These are phyloP conservation scores for Xylaria sp. DNA, from an alignment of 2,329 filamentous ascomycete genomes.

Conservation along the genomic window DNA sequence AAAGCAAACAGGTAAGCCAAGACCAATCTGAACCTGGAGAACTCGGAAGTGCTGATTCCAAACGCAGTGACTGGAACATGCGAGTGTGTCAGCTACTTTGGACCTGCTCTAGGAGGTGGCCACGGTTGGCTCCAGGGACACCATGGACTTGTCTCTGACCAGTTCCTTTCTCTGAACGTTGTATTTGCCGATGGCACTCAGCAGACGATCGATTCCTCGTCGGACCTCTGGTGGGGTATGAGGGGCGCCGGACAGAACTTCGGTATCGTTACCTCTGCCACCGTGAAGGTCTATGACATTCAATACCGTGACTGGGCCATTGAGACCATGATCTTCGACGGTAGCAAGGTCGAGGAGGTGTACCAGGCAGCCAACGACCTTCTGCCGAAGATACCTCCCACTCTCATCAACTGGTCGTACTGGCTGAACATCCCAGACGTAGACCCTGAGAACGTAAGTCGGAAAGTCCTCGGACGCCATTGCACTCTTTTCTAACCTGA, in stretches of 20 bases:
- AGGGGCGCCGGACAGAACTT: constrained; percentile 56
- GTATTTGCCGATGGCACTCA: constrained; percentile 46
- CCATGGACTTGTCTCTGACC: constrained; percentile 48
- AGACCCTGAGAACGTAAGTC: constrained; percentile 15
- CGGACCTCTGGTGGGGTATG: constrained; percentile 54
- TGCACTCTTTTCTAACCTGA: constrained; percentile 10
- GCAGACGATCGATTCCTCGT: constrained; percentile 36
- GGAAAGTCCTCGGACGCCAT: constrained; percentile 6
- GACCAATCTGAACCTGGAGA: background rate
- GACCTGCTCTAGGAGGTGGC: constrained; percentile 52
- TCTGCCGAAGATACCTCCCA: constrained; percentile 31
- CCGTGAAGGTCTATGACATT: constrained; percentile 44
- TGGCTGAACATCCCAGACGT: constrained; percentile 16
- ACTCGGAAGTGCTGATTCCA: background rate
- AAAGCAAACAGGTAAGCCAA: constrained; percentile 36
- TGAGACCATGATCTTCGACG: constrained; percentile 41
- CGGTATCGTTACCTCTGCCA: constrained; percentile 50
- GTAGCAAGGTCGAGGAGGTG: constrained; percentile 45
- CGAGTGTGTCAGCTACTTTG: constrained; percentile 42
- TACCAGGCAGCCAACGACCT: constrained; percentile 44
- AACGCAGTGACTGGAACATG: constrained; percentile 38
- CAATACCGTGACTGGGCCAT: constrained; percentile 38
- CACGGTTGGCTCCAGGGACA: constrained; percentile 50
- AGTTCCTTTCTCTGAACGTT: constrained; percentile 46
- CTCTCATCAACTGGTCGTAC: constrained; percentile 16